These are phyloP conservation scores for Purshia tridentata DNA, from an alignment of 306 rosid genomes.

Conservation along the genomic window DNA sequence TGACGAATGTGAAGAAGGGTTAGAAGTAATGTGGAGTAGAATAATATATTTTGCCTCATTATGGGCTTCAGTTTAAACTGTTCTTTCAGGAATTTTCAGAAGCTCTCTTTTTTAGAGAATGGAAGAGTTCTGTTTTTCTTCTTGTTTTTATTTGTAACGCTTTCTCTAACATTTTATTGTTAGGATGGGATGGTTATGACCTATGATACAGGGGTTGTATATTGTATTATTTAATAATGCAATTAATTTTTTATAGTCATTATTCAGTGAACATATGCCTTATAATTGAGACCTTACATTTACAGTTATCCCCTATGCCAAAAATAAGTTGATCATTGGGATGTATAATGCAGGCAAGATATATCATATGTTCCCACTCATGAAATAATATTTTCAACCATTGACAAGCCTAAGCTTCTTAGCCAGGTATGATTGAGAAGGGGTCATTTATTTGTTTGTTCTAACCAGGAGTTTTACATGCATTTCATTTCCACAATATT, in stretches of 20 bases:
- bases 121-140: not conserved
- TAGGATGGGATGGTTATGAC: too few species aligned
- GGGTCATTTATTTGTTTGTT: conserved; percentile 1
- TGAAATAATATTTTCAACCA: conserved; percentile 89
- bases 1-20: not conserved
- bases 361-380: conserved; percentile 49
- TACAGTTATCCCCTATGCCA: conserved; percentile 10
- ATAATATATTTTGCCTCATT: not conserved
- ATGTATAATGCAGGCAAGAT: conserved; percentile 68
- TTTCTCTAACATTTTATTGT: not conserved
- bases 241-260: too few species aligned
- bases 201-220: too few species aligned
- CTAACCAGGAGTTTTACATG: not conserved
- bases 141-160: not conserved
- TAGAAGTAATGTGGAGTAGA: not conserved
- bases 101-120: not conserved
- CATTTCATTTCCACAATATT: not conserved
- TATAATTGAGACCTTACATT: conserved; percentile 11
- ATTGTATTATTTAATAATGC: too few species aligned
- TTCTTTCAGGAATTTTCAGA: not conserved
- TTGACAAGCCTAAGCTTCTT: conserved; percentile 96
- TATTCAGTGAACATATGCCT: conserved; percentile 13
- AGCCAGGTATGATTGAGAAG: conserved; percentile 71
- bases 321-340: conserved; percentile 29
- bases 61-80: not conserved